These are phyloP conservation scores for Pyrenophora teres DNA, from an alignment of 2,329 filamentous ascomycete genomes.

Conservation along the genomic window DNA sequence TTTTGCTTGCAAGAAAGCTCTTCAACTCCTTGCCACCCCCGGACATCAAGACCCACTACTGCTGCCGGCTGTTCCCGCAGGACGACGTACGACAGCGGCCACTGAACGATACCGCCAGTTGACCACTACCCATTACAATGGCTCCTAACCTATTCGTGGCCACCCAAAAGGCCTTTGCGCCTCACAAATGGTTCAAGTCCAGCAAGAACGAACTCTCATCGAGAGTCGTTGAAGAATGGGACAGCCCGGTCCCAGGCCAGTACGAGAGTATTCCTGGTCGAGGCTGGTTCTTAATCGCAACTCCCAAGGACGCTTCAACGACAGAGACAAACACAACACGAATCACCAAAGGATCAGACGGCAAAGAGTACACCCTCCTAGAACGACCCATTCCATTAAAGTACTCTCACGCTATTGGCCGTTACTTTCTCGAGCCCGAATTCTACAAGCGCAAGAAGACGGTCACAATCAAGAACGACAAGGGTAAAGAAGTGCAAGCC, in stretches of 20 bases:
- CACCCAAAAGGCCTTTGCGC: conserved; percentile 54
- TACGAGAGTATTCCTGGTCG: conserved; percentile 57
- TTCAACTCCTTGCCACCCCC: conserved; percentile 8
- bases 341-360: conserved; percentile 6
- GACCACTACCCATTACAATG: conserved; percentile 42
- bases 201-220: conserved; percentile 47
- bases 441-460: conserved; percentile 54
- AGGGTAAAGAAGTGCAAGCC: conserved; percentile 46
- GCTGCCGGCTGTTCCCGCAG: conserved; percentile 9
- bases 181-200: conserved; percentile 56
- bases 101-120: conserved; percentile 2
- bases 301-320: conserved; percentile 40
- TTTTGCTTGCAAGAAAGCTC: neutral
- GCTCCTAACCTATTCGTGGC: conserved; percentile 58
- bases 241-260: conserved; percentile 53
- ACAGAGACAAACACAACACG: conserved; percentile 28
- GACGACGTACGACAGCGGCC: conserved; percentile 10
- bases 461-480: conserved; percentile 47
- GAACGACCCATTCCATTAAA: conserved; percentile 47
- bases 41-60: conserved; percentile 7
- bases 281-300: conserved; percentile 56
- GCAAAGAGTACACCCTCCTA: conserved; percentile 34
- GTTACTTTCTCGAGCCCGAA: conserved; percentile 55
- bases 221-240: conserved; percentile 55
- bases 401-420: conserved; percentile 56